phyloP scores from a whole-genome alignment of 2,329 filamentous ascomycete species.

The Xylaria sp. region DNA sequence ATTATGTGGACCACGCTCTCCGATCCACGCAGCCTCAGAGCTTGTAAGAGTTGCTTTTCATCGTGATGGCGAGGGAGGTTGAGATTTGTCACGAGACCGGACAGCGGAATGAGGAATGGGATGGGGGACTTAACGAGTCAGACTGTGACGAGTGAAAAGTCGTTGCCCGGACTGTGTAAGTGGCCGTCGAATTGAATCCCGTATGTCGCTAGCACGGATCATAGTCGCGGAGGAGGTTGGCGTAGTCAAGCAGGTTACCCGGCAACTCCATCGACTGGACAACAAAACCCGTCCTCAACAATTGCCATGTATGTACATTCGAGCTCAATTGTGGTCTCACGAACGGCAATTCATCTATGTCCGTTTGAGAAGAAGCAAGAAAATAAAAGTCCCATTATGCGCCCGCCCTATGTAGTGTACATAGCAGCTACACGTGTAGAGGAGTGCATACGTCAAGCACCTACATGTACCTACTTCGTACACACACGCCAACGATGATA shows the following conservation, averaged over 20 bases:
- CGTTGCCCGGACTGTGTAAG: not conserved
- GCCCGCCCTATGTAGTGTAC: not conserved
- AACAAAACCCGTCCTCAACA: too few species aligned
- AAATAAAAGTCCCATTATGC: not conserved
- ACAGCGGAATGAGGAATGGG: slow-evolving; percentile 7
- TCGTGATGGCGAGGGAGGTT: not conserved
- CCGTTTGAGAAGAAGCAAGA: not conserved
- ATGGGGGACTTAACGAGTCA: slow-evolving; percentile 6
- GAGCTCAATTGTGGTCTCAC: not conserved
- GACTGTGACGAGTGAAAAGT: not conserved
- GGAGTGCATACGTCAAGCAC: not conserved
- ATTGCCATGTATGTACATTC: not conserved
- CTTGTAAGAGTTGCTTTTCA: not conserved
- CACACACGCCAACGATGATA: not conserved
- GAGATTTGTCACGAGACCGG: not conserved
- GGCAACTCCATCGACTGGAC: too few species aligned
- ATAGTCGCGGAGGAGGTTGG: not conserved
- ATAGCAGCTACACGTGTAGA: not conserved
- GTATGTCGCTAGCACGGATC: not conserved
- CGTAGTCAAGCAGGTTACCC: too few species aligned
- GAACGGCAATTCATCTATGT: not conserved
- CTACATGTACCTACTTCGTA: not conserved
- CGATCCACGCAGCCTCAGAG: not conserved
- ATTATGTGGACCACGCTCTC: slow-evolving; percentile 4
- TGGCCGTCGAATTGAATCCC: too few species aligned